Percentiles rank a stretch among this genome's conserved stretches.
Evolutionary conservation across 768 basidiomycete species (phyloP).

Genomic region (Nidularia pulvinata): DNA sequence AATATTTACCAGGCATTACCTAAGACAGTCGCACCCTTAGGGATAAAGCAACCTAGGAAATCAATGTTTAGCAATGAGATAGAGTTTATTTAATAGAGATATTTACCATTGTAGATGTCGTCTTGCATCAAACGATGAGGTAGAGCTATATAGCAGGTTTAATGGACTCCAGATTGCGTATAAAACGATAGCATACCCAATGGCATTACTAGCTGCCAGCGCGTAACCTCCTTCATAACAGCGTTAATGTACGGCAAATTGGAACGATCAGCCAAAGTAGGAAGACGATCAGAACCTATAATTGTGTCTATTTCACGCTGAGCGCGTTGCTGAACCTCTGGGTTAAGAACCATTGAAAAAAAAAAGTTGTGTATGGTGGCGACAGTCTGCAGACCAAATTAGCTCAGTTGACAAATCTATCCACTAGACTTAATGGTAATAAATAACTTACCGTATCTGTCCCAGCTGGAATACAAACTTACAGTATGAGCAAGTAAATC

Average conservation of each 20-base stretch:
- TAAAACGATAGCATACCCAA: slow-evolving; percentile 1
- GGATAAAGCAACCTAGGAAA: slow-evolving; percentile 1
- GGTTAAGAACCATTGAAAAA: slow-evolving; percentile 6
- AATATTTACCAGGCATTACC: slow-evolving; percentile 2
- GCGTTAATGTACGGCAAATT: slow-evolving; percentile 20
- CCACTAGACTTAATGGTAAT: no score
- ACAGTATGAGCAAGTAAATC: not conserved
- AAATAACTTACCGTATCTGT: not conserved
- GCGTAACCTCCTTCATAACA: slow-evolving; percentile 17
- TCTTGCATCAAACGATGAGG: slow-evolving; percentile 3
- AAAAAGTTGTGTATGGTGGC: not conserved
- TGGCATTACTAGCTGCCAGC: slow-evolving; percentile 15
- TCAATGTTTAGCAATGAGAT: no score
- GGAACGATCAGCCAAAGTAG: slow-evolving; percentile 14
- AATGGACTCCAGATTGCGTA: not conserved
- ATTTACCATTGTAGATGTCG: not conserved
- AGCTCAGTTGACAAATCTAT: no score
- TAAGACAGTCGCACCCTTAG: slow-evolving; percentile 1
- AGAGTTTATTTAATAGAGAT: no score
- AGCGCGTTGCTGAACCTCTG: not conserved
- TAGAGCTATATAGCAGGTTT: not conserved
- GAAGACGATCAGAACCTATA: slow-evolving; percentile 13
- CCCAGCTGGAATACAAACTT: not conserved
- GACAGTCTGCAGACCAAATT: not conserved
- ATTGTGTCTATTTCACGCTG: not conserved